Percentiles rank a stretch among this genome's conserved stretches.
Conservation (phyloP, 192 early-diverging fungal genomes). For the Coemansia sp. region DNA sequence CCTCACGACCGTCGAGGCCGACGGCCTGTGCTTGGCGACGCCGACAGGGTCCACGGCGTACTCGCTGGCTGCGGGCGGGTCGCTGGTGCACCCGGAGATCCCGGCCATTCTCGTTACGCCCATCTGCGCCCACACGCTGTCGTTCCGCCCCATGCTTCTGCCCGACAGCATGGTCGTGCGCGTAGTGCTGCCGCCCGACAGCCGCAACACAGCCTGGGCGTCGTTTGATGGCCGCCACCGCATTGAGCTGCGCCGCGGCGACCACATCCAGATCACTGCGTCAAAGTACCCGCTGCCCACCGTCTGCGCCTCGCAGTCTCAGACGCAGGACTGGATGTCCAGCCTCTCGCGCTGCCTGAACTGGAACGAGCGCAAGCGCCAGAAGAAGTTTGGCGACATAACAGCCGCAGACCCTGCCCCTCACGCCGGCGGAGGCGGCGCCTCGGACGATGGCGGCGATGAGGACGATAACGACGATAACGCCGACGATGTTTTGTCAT, state of each 20-base stretch:
- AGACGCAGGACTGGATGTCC: conserved; percentile 88
- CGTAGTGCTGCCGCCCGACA: conserved; percentile 81
- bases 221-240: conserved; percentile 93
- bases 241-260: conserved; percentile 83
- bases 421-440: background rate
- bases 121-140: conserved; percentile 91
- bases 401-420: conserved; percentile 13
- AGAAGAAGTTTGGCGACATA: conserved; percentile 74
- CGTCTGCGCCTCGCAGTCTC: conserved; percentile 72
- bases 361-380: conserved; percentile 92
- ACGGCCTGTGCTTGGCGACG: conserved; percentile 92
- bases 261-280: conserved; percentile 84
- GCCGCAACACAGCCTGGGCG: conserved; percentile 89
- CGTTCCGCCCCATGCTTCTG: conserved; percentile 95
- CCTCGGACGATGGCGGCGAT: conserved; percentile 17
- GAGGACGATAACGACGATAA: conserved; percentile 25
- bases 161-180: conserved; percentile 91
- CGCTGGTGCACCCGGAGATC: conserved; percentile 93
- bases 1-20: conserved; percentile 94
- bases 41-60: conserved; percentile 93
- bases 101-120: conserved; percentile 91
- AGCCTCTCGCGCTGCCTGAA: conserved; percentile 79
- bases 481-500: background rate
- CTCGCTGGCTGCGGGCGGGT: conserved; percentile 91
- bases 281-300: conserved; percentile 88